phyloP scores from a whole-genome alignment of 1,139 yeast genomes.

The Pichia terricola region DNA sequence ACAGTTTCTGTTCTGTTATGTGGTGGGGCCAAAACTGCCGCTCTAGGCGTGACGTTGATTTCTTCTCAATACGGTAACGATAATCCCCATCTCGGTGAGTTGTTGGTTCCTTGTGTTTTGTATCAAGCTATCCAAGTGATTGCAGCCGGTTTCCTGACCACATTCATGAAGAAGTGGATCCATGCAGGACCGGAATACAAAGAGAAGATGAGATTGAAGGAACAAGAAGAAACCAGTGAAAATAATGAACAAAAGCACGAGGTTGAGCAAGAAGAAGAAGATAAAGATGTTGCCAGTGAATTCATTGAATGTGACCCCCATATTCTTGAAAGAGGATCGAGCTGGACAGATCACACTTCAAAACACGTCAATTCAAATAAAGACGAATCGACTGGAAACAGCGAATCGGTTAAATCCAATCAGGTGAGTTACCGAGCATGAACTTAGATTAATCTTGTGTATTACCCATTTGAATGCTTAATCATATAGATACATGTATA shows the following conservation, averaged over 20 bases:
- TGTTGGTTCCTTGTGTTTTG: slow-evolving; percentile 71
- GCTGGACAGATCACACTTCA: too few species aligned
- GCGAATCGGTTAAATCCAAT: too few species aligned
- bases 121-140: slow-evolving; percentile 79
- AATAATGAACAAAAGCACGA: too few species aligned
- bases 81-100: slow-evolving; percentile 53
- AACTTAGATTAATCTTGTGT: too few species aligned
- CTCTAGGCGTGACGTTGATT: slow-evolving; percentile 74
- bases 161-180: slow-evolving; percentile 14
- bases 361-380: too few species aligned
- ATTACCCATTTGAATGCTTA: too few species aligned
- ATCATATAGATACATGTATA: too few species aligned
- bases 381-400: too few species aligned
- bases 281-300: neutral
- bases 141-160: slow-evolving; percentile 14
- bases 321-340: too few species aligned
- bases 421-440: too few species aligned
- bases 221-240: neutral
- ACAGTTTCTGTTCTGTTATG: slow-evolving; percentile 76
- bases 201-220: neutral
- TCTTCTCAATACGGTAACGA: slow-evolving; percentile 69
- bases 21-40: slow-evolving; percentile 91
- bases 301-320: too few species aligned
- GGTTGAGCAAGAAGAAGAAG: neutral
- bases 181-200: slow-evolving; percentile 10